Base-by-base conservation (phyloP, 768 basidiomycete genomes). In the Mycena galopus region DNA sequence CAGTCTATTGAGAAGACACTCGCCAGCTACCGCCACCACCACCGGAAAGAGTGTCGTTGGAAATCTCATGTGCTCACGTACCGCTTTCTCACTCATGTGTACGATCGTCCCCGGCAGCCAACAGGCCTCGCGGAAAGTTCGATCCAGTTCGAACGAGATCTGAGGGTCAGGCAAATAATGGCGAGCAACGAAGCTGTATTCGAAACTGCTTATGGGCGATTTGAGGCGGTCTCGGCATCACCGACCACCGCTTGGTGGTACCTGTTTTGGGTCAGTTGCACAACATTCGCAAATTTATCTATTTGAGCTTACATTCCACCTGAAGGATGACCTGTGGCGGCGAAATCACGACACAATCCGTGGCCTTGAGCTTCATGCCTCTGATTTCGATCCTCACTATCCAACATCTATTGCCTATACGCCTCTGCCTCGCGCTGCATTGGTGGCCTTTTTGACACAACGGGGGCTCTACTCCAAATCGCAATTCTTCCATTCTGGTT, bases 291-390 rank as follows among this genome's bases (percentile, higher is more conserved):
- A 14, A 55, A 27, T 23, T 51, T 32, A 27, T 23, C 47, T 32
- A 16, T 10, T 55, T 44, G 65, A 63, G 33, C 72, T 72, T 33
- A 74, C 47, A 12, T 32, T 25, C 23, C 63, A 11, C n/a, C 61
- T 25, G 23, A 68, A 93, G 93, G 93, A 94, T 77, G 93, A 94
- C 78, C 77, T 93, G 9, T 94, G 92, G 92, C 84, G 92, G 72
- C 84, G 92, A 65, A 94, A 94, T 77, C 79, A 88, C 75, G 85
- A 87, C 53, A 89, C 91, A 0, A 88, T 93, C 56, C 74, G 82
- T 21, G 84, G 82, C 19, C 79, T 94, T 17, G 66, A 78, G 56
- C 84, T 81, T 8, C 84, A 91, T 75, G 87, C 85, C 3, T 35
- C 84, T 0, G 90, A 92, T 76, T 95, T 95, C 78, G 88, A 92